Evolutionary conservation across 2,329 filamentous ascomycete species (phyloP).

Genomic region (Hypoxylon rubiginosum): DNA sequence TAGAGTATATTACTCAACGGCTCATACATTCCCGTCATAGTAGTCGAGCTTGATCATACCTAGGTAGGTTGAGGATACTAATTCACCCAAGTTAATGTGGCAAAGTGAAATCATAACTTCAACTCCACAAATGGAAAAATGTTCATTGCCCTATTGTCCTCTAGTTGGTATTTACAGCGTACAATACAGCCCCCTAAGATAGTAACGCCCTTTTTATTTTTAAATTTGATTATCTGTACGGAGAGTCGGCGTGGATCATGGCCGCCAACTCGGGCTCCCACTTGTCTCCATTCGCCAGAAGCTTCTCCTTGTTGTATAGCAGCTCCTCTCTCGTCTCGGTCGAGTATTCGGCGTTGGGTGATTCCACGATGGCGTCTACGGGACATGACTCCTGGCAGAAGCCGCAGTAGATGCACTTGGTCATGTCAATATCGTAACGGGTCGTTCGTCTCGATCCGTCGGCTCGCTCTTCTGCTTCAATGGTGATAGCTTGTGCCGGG

Average conservation of each 20-base stretch:
- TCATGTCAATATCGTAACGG: conserved; percentile 99
- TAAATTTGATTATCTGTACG: conserved; percentile 80
- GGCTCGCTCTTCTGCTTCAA: conserved; percentile 97
- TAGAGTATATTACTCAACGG: background rate
- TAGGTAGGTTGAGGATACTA: background rate
- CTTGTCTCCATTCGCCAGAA: conserved; percentile 90
- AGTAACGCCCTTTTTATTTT: background rate
- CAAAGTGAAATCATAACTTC: conserved; percentile 2
- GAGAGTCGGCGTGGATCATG: conserved; percentile 90
- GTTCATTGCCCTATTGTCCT: conserved; percentile 37
- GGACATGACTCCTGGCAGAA: conserved; percentile 99
- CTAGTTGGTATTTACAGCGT: conserved; percentile 42
- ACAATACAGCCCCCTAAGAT: conserved; percentile 29
- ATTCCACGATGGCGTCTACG: conserved; percentile 87
- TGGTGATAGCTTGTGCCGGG: conserved; percentile 98
- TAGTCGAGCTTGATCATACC: background rate
- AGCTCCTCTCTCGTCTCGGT: conserved; percentile 87
- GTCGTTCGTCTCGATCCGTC: conserved; percentile 96
- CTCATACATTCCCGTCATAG: background rate
- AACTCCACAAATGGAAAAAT: conserved; percentile 40
- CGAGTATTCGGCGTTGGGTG: conserved; percentile 73
- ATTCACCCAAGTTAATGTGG: background rate
- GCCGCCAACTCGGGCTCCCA: conserved; percentile 99
- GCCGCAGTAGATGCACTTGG: conserved; percentile 99
- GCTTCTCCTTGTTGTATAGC: conserved; percentile 97